Evolutionary conservation across 768 basidiomycete species (phyloP).

Genomic region (Phylloporus rhodoxanthus): DNA sequence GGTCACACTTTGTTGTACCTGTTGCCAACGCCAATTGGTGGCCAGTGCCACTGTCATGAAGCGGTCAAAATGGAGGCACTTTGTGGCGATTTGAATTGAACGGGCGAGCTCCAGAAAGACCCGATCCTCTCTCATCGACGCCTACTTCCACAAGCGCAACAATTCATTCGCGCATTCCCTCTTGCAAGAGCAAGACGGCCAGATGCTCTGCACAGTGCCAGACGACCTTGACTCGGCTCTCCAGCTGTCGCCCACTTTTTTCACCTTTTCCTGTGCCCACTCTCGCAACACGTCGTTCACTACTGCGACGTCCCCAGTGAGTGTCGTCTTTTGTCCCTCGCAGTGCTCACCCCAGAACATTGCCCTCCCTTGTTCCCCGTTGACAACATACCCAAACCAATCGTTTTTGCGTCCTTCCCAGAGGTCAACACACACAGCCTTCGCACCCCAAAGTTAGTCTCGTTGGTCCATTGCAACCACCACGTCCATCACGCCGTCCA

Average conservation of each 20-base stretch:
- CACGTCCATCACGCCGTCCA: slow-evolving; percentile 21
- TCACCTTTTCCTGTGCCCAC: slow-evolving; percentile 22
- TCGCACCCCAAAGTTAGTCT: slow-evolving; percentile 8
- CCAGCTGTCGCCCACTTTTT: slow-evolving; percentile 25
- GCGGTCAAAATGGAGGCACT: no score
- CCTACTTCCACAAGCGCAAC: slow-evolving; percentile 11
- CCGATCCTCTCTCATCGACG: slow-evolving; percentile 12
- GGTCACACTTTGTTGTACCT: no score
- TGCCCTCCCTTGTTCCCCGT: slow-evolving; percentile 24
- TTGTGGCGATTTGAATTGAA: no score
- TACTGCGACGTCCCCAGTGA: slow-evolving; percentile 18
- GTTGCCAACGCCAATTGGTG: no score
- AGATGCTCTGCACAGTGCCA: slow-evolving; percentile 6
- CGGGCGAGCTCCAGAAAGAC: slow-evolving; percentile 21
- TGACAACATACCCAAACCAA: slow-evolving; percentile 1
- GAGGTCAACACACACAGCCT: neutral
- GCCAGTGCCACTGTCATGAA: no score
- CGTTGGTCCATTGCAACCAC: slow-evolving; percentile 31
- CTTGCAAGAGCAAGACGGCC: slow-evolving; percentile 15
- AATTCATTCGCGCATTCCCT: slow-evolving; percentile 10
- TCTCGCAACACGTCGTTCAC: slow-evolving; percentile 27
- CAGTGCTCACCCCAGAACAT: slow-evolving; percentile 23
- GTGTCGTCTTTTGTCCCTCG: slow-evolving; percentile 10
- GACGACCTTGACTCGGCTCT: slow-evolving; percentile 24
- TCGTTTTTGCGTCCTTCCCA: neutral